Evolutionary conservation across 495 filamentous ascomycete genomes (phyloP).

Genomic region (Penicillium fimorum): DNA sequence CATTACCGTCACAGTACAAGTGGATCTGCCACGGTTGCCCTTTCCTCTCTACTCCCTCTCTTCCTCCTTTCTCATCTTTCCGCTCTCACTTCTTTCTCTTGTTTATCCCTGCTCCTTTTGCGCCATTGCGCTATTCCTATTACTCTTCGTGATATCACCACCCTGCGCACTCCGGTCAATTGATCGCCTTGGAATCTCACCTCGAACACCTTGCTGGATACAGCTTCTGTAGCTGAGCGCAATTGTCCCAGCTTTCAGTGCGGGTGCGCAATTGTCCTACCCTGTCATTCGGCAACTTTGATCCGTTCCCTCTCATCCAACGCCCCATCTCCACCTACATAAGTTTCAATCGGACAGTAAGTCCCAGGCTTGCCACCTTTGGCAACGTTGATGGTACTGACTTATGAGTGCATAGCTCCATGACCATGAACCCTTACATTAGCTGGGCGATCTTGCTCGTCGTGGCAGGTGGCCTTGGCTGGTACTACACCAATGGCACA

Average conservation of each 20-base stretch:
- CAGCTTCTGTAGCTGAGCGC: conserved; percentile 13
- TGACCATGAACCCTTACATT: conserved; percentile 49
- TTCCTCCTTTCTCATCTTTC: conserved; percentile 22
- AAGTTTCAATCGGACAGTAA: conserved; percentile 15
- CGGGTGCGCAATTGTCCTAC: conserved; percentile 20
- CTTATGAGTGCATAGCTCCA: conserved; percentile 16
- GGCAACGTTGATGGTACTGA: conserved; percentile 12
- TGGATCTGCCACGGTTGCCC: conserved; percentile 17
- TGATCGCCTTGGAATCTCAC: not conserved
- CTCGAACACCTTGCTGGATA: not conserved
- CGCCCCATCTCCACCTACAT: conserved; percentile 4
- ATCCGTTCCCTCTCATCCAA: not conserved
- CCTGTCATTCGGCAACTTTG: conserved; percentile 4
- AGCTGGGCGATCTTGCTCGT: conserved; percentile 60
- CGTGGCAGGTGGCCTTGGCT: conserved; percentile 47
- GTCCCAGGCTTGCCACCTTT: not conserved
- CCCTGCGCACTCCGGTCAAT: not conserved
- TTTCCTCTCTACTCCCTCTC: conserved; percentile 29
- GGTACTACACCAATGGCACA: conserved; percentile 47
- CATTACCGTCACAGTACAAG: conserved; percentile 11
- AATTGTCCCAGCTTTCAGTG: conserved; percentile 11
- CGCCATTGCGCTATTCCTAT: conserved; percentile 10
- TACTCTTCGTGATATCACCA: not conserved
- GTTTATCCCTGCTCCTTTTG: conserved; percentile 11
- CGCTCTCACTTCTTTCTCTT: conserved; percentile 20